Evolutionary conservation across 768 basidiomycete genomes (phyloP), one percentile per base, ranked within the genome.

Genomic region (Boletales sp.): DNA sequence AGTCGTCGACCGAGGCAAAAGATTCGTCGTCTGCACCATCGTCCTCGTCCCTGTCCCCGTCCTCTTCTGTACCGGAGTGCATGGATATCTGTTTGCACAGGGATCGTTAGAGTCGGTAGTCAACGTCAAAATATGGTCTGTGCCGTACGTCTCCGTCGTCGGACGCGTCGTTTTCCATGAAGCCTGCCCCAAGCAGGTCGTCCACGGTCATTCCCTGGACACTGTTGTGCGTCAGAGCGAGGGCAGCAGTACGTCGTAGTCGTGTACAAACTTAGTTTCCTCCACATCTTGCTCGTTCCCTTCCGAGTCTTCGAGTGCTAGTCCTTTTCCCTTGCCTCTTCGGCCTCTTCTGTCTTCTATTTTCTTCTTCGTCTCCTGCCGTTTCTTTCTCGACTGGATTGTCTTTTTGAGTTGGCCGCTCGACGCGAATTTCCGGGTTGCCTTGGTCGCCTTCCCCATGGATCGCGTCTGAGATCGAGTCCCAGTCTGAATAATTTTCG

Each of bases 351-450:
- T 78, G 37, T 76, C 74, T 62, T 88, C 79, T 27, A 81, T 74
- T 66, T 85, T 84, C 69, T 86, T 87, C 60, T 81, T 79, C 53
- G 81, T 72, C 61, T 90, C 80, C 61, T 92, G 86, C 59, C 86
- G 81, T 59, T 91, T 89, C 50, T 84, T 80, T n/a, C 94, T 77
- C 6, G 84, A 79, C 59, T 90, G 78, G 44, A 98, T 97, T 17
- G 83, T 81, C 56, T 90, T 87, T 63, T 91, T 90, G 46, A 98
- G 81, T 62, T 87, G 84, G 2, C 94, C 94, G 51, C 88, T 91
- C 4, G 89, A 75, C 9, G 86, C 88, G 58, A 94, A 94, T 71
- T 94, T 93, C 63, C 86, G 84, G 11, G 87, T 87, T 0, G 90
- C 81, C 48, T 65, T 65, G 35, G 80, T 71, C 17, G 83, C 80